phyloP scores from a whole-genome alignment of 352 stramenopile genomes.

The Globisporangium spiculum region DNA sequence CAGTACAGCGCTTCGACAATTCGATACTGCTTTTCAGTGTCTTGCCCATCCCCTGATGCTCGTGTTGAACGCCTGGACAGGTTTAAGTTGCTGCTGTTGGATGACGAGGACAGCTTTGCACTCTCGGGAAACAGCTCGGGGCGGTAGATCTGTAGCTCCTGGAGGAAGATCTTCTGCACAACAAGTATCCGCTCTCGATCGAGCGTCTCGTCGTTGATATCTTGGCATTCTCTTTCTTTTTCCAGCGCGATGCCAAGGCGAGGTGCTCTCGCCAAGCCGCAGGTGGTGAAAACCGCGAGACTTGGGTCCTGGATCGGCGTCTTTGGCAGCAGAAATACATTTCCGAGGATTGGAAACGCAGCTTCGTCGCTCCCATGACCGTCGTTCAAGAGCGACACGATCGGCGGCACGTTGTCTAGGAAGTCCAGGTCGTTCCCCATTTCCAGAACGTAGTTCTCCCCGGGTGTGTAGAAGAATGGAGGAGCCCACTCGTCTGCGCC shows the following conservation, averaged over 20 bases:
- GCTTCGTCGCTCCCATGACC: constrained; percentile 26
- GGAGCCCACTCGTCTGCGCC: constrained; percentile 49
- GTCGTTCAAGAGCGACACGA: constrained; percentile 46
- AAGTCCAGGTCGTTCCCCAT: constrained; percentile 74
- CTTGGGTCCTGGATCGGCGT: constrained; percentile 59
- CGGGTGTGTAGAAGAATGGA: constrained; percentile 58
- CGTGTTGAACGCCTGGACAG: background rate
- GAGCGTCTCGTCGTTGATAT: constrained; percentile 29
- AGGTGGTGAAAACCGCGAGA: constrained; percentile 46
- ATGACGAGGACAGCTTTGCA: constrained; percentile 5
- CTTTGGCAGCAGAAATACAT: constrained; percentile 66
- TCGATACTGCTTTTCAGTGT: constrained; percentile 19
- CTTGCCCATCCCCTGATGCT: background rate
- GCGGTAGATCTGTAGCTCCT: constrained; percentile 62
- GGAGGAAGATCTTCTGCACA: constrained; percentile 54
- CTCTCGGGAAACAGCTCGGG: constrained; percentile 30
- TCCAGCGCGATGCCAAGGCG: constrained; percentile 16
- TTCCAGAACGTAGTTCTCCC: constrained; percentile 76
- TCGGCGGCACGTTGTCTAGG: constrained; percentile 45
- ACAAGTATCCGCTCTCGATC: constrained; percentile 46
- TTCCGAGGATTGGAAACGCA: constrained; percentile 61
- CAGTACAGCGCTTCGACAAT: constrained; percentile 76
- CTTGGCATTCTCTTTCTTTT: constrained; percentile 18
- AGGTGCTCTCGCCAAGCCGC: constrained; percentile 23
- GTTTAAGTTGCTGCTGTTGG: constrained; percentile 7